phyloP scores from a whole-genome alignment of 2,329 filamentous ascomycete species.

The Apiospora hydei region DNA sequence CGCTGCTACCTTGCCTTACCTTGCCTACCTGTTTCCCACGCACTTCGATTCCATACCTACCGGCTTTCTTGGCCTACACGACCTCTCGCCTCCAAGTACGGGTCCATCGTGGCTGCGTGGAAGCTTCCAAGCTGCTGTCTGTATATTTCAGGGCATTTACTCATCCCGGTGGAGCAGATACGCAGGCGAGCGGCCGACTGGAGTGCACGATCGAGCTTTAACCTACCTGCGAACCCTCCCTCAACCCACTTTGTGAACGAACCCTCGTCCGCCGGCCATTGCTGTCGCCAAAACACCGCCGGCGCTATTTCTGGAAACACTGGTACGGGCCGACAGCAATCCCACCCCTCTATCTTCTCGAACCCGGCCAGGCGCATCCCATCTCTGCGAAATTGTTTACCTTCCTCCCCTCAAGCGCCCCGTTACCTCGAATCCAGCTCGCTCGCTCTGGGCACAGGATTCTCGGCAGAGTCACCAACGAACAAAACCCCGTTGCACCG shows the following conservation, averaged over 20 bases:
- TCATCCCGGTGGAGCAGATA: conserved; percentile 7
- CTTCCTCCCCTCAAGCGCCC: neutral
- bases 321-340: conserved; percentile 20
- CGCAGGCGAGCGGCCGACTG: conserved; percentile 6
- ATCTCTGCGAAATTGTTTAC: conserved; percentile 11
- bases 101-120: neutral
- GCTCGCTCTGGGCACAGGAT: conserved; percentile 16
- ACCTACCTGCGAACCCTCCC: conserved; percentile 20
- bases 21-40: neutral
- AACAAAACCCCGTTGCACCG: neutral
- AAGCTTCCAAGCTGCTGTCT: neutral
- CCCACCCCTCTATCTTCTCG: conserved; percentile 18
- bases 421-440: conserved; percentile 4
- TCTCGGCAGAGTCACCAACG: conserved; percentile 13
- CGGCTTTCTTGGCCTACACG: neutral
- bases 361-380: conserved; percentile 21
- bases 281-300: conserved; percentile 22
- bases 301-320: conserved; percentile 22
- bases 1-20: neutral
- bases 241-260: conserved; percentile 15
- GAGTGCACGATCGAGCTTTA: conserved; percentile 10
- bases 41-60: neutral
- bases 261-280: conserved; percentile 22
- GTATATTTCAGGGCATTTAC: neutral
- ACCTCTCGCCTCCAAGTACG: conserved; percentile 3